These are phyloP conservation scores for Pichiaceae sp. DNA, from an alignment of 1,139 yeast genomes.

Conservation along the genomic window DNA sequence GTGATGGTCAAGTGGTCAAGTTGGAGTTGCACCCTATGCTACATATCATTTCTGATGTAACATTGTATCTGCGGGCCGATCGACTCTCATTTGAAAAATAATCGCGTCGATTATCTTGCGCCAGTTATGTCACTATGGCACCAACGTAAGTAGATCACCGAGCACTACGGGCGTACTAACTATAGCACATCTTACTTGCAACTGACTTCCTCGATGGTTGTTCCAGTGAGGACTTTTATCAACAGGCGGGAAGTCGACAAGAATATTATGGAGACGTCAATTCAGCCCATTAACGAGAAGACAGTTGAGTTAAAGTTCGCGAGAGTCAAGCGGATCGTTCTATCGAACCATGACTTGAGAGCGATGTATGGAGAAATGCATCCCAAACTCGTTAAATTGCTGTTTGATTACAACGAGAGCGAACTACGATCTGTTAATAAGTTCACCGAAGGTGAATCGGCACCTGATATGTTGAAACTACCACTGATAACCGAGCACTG, in stretches of 20 bases:
- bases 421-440: constrained; percentile 13
- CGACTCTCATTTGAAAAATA: too few species aligned
- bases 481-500: constrained; percentile 20
- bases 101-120: too few species aligned
- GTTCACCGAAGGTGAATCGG: constrained; percentile 3
- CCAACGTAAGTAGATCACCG: constrained; percentile 22
- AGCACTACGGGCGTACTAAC: background rate
- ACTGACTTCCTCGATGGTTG: constrained; percentile 9
- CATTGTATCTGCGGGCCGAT: too few species aligned
- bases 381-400: constrained; percentile 13
- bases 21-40: background rate
- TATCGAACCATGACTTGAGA: constrained; percentile 21
- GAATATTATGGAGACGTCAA: constrained; percentile 11
- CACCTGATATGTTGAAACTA: constrained; percentile 11
- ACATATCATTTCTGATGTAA: too few species aligned
- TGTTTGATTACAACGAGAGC: constrained; percentile 18
- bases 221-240: constrained; percentile 20
- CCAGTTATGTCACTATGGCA: too few species aligned
- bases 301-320: constrained; percentile 11
- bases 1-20: background rate
- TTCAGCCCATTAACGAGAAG: constrained; percentile 5
- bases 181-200: constrained; percentile 14
- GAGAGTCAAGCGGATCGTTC: constrained; percentile 15
- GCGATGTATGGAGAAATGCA: constrained; percentile 15
- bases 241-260: constrained; percentile 19